Evolutionary conservation across 192 early-diverging fungal species (phyloP), one percentile per base, ranked within the genome.

Genomic region (Entomortierella lignicola): DNA sequence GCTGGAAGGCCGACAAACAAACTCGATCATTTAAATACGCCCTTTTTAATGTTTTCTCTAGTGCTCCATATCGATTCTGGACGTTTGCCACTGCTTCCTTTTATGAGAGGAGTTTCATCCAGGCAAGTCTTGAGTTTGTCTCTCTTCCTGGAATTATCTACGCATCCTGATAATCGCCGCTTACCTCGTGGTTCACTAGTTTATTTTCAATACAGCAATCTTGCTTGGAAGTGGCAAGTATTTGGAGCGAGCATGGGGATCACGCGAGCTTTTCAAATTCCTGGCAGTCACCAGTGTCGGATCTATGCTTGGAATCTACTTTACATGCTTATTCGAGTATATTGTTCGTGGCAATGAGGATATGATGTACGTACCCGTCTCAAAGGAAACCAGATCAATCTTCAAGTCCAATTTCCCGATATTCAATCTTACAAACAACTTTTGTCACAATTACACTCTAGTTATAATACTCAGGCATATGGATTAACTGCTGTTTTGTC

Each of bases 241-340:
- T 79, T 83, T 97, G 71, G 97, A 96, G 75, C 84, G 88, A 26
- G 87, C 87, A 60, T 98, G 95, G 94, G 94, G 95, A 18, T 81
- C 86, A 27, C 88, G 88, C 63, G 90, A 93, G 60, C 89, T 94
- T 56, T 68, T 90, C n/a, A 90, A 89, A 55, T 93, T 91, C 71
- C 56, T 95, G 34, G 29, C 70, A 1, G 80, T 97, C 7, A 80
- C 90, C 44, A 85, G 85, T 58, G 34, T 86, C 57, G 52, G 77
- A 50, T 51, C 89, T 29, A 87, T 85, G 82, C 1, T 89, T 6
- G 61, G 87, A n/a, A 84, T 89, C 4, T 85, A 77, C 60, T 47
- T 93, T 4, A 86, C 88, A 8, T 83, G 84, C 18, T 52, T 92
- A 13, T 51, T 91, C 18, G 83, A 86, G 42, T 93, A 87, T 72